phyloP scores from a whole-genome alignment of 2,329 filamentous ascomycete genomes.

The Penicillium sp. region DNA sequence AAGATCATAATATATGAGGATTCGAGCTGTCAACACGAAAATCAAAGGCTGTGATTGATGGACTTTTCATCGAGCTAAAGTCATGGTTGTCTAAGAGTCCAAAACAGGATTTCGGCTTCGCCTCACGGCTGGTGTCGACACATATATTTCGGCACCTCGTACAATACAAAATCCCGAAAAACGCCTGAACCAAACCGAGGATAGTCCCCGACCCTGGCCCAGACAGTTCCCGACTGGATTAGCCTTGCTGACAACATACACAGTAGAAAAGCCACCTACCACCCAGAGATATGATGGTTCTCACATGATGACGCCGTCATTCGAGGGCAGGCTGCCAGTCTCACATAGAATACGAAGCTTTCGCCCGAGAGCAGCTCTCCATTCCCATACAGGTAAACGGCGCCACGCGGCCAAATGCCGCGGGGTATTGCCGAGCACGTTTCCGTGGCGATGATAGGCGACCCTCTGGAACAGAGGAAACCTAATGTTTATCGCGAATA shows the following conservation, averaged over 20 bases:
- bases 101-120: neutral
- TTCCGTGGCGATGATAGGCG: constrained; percentile 12
- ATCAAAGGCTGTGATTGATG: neutral
- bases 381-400: neutral
- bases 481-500: neutral
- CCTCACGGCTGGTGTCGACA: neutral
- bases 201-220: too few relatives aligned
- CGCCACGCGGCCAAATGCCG: constrained; percentile 7
- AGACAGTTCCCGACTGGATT: neutral
- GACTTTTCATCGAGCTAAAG: neutral
- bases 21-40: neutral
- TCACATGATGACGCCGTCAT: neutral
- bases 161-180: neutral
- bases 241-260: neutral
- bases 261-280: neutral
- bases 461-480: neutral
- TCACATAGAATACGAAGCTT: neutral
- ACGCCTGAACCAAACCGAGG: neutral
- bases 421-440: constrained; percentile 1
- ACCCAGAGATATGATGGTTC: neutral
- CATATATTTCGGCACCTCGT: neutral
- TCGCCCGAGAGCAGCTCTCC: neutral
- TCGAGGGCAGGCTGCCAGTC: too few relatives aligned
- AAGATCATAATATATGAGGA: neutral
- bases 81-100: neutral